Evolutionary conservation across 1,284 basidiomycete species (phyloP).

Genomic region (Amylostereum areolatum): DNA sequence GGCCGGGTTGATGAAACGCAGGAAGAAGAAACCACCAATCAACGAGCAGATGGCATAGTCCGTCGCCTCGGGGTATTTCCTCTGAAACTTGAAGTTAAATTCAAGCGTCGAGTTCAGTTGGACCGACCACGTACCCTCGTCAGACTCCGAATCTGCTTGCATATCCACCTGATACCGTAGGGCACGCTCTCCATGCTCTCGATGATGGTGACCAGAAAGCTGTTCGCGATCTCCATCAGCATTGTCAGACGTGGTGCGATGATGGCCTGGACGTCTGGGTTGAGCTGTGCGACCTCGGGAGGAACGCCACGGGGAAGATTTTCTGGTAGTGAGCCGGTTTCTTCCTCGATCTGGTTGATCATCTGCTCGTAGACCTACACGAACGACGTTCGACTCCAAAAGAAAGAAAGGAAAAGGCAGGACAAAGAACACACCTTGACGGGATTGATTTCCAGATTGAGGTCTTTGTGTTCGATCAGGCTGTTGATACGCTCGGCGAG

Average conservation of each 20-base stretch:
- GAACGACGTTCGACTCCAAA: neutral
- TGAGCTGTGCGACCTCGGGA: constrained; percentile 89
- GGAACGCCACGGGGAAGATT: constrained; percentile 90
- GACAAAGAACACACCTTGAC: constrained; percentile 65
- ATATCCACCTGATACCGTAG: constrained; percentile 99
- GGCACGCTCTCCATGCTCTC: constrained; percentile 97
- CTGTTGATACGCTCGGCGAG: constrained; percentile 97
- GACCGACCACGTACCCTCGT: constrained; percentile 64
- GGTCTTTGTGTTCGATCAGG: constrained; percentile 96
- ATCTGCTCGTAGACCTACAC: constrained; percentile 92
- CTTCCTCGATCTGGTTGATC: constrained; percentile 97
- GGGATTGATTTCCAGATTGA: constrained; percentile 98
- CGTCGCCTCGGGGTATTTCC: constrained; percentile 96
- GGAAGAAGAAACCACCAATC: constrained; percentile 99
- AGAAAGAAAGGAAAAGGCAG: neutral
- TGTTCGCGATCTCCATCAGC: constrained; percentile 99
- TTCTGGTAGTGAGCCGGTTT: constrained; percentile 84
- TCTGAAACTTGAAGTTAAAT: constrained; percentile 37
- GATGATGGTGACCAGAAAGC: constrained; percentile 96
- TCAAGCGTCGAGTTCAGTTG: neutral
- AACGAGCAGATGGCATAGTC: constrained; percentile 98
- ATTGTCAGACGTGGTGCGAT: constrained; percentile 94
- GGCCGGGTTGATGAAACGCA: constrained; percentile 99
- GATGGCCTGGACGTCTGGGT: constrained; percentile 94
- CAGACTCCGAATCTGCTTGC: constrained; percentile 96